Base-by-base conservation (phyloP, 1,139 yeast species). In the Sugiyamaella grinbergsii region DNA sequence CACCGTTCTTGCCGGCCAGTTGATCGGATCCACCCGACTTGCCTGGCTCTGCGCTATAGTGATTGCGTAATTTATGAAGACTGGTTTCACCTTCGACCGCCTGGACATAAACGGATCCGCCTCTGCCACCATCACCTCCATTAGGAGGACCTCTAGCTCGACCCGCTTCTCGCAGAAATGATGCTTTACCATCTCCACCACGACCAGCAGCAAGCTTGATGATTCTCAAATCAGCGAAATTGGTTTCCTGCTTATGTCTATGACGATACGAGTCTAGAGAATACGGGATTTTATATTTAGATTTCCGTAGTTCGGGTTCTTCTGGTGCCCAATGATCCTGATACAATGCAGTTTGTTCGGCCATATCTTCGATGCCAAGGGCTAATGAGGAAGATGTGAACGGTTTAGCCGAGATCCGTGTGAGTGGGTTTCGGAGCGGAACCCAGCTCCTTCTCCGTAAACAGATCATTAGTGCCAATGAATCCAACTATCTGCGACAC, bases 71-170 rank as follows among this genome's bases (percentile, higher is more conserved):
- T 57, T 82, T 80, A 61, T 89, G 91, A 54, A 93, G 70, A 31
- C 64, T 60, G 33, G 83, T 79, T 49, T 84, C 62, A 13, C 85
- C 87, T 40, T 79, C 81, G 1, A 84, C 83, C 1, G 95, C 96
- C 64, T 83, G 87, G 3, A 93, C 78, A 64, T 84, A 91, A 2
- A 93, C 78, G 50, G 85, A 78, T 1, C 98, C 98, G 10, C 98
- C 98, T 55, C 76, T 73, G 4, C 98, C 98, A 20, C 98, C 98
- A 68, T 93, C 98, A 13, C 98, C 98, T 20, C 98, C 98, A 67
- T 91, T 96, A 0, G 98, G 95, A 0, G 98, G 98, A 0, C 98
- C 98, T 16, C 78, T 76, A 0, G 96, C 77, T 39, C 88, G 72
- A 47, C 90, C 87, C 1, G 96, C 88, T 61, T 89, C 98, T 55